These are phyloP conservation scores for Solioccasus polychromus DNA, from an alignment of 768 basidiomycete genomes.

Conservation along the genomic window DNA sequence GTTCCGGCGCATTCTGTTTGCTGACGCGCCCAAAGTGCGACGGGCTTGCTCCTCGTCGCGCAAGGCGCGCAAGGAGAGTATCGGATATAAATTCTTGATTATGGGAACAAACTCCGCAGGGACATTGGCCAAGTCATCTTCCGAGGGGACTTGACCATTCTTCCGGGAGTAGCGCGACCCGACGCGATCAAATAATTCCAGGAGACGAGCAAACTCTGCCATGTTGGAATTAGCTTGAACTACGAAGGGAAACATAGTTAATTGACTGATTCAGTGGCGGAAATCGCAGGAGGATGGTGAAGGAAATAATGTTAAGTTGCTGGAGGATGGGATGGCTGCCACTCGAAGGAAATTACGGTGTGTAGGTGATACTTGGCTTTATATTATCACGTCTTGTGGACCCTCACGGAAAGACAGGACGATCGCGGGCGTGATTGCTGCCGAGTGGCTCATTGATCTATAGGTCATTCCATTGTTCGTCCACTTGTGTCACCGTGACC, in stretches of 20 bases:
- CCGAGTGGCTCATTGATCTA: slow-evolving; percentile 21
- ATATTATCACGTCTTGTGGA: slow-evolving; percentile 20
- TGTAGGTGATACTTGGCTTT: slow-evolving; percentile 10
- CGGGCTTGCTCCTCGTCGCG: slow-evolving; percentile 22
- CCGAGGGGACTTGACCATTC: slow-evolving; percentile 19
- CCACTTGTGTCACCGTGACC: slow-evolving; percentile 4
- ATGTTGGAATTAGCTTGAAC: slow-evolving; percentile 36
- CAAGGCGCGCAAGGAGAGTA: slow-evolving; percentile 33
- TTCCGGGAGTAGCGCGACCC: slow-evolving; percentile 40
- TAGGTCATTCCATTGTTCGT: slow-evolving; percentile 13
- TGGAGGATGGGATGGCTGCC: slow-evolving; percentile 2
- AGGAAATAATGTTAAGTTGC: background rate
- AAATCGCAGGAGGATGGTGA: background rate
- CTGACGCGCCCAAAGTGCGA: slow-evolving; percentile 1
- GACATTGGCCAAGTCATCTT: slow-evolving; percentile 31
- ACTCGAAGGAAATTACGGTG: background rate
- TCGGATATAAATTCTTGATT: slow-evolving; percentile 37
- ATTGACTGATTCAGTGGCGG: slow-evolving; percentile 3
- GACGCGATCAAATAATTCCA: slow-evolving; percentile 52
- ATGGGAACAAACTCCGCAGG: slow-evolving; percentile 28
- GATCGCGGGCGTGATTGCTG: slow-evolving; percentile 12
- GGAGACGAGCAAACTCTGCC: slow-evolving; percentile 53
- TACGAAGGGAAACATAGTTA: slow-evolving; percentile 20
- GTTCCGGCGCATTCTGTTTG: slow-evolving; percentile 20
- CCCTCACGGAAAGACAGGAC: background rate